These are phyloP conservation scores for Neonectria punicea DNA, from an alignment of 2,329 filamentous ascomycete genomes.

Conservation along the genomic window DNA sequence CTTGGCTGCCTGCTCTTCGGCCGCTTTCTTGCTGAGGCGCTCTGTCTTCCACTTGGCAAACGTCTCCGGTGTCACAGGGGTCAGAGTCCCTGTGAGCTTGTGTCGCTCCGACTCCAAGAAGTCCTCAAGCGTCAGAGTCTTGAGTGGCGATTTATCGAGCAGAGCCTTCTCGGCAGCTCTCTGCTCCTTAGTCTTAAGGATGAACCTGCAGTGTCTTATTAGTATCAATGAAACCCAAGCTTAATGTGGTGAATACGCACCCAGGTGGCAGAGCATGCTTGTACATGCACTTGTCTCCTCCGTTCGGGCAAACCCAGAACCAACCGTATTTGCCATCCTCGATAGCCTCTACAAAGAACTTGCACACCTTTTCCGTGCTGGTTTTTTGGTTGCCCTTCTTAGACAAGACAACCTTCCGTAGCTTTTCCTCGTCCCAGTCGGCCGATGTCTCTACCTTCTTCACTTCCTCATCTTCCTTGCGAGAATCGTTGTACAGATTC, in stretches of 20 bases:
- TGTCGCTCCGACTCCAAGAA: constrained; percentile 96
- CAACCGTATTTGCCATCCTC: constrained; percentile 99
- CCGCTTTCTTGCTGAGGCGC: constrained; percentile 92
- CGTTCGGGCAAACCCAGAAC: constrained; percentile 99
- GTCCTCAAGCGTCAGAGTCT: constrained; percentile 95
- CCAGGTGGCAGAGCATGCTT: constrained; percentile 94
- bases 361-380: constrained; percentile 98
- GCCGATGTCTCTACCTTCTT: constrained; percentile 94
- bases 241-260: constrained; percentile 64
- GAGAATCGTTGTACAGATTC: constrained; percentile 87
- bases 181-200: constrained; percentile 98
- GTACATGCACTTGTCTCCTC: constrained; percentile 98
- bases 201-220: constrained; percentile 70
- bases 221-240: constrained; percentile 27
- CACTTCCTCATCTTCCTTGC: constrained; percentile 75
- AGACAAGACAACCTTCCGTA: constrained; percentile 88
- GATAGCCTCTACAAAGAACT: constrained; percentile 95
- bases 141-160: constrained; percentile 93
- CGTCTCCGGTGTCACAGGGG: constrained; percentile 90
- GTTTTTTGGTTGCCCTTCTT: constrained; percentile 98
- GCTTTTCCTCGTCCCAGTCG: constrained; percentile 97
- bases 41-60: constrained; percentile 99
- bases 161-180: constrained; percentile 94
- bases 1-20: constrained; percentile 88
- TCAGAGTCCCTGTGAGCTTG: constrained; percentile 90